phyloP scores from a whole-genome alignment of 164 flowering plant species.

The Cinnamomum chago region DNA sequence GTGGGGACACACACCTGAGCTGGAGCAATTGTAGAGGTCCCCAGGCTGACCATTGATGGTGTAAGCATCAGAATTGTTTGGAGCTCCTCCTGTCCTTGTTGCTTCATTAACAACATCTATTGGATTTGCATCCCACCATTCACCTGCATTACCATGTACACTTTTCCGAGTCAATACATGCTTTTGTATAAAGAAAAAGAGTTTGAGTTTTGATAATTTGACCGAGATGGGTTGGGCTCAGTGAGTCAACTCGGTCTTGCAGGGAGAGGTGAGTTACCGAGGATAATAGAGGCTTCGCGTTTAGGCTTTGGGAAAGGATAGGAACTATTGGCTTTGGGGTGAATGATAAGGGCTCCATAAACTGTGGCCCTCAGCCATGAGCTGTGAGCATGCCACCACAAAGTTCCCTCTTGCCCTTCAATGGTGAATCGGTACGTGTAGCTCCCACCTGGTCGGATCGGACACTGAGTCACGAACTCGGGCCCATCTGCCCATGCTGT shows the following conservation, averaged over 20 bases:
- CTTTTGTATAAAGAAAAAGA: too few species aligned
- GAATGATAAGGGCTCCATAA: constrained; percentile 80
- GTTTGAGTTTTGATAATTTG: background rate
- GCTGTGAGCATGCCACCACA: constrained; percentile 99
- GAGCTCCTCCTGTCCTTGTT: constrained; percentile 71
- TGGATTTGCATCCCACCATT: constrained; percentile 94
- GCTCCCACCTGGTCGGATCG: constrained; percentile 70
- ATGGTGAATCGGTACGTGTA: constrained; percentile 89
- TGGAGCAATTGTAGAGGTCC: constrained; percentile 79
- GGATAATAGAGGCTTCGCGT: constrained; percentile 56
- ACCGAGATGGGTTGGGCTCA: background rate
- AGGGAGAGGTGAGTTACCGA: constrained; percentile 45
- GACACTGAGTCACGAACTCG: constrained; percentile 80
- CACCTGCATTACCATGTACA: constrained; percentile 43
- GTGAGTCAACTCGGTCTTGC: background rate
- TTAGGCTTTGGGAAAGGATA: constrained; percentile 72
- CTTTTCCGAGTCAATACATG: background rate
- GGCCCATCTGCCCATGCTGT: constrained; percentile 99
- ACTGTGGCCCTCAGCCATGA: constrained; percentile 90
- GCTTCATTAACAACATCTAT: constrained; percentile 64
- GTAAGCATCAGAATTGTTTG: constrained; percentile 78
- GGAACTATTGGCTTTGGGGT: constrained; percentile 49
- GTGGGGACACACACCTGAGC: constrained; percentile 41
- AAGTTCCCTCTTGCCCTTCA: constrained; percentile 77
- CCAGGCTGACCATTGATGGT: constrained; percentile 98